Conservation (phyloP, 352 stramenopile genomes). For the Saprolegnia parasitica region DNA sequence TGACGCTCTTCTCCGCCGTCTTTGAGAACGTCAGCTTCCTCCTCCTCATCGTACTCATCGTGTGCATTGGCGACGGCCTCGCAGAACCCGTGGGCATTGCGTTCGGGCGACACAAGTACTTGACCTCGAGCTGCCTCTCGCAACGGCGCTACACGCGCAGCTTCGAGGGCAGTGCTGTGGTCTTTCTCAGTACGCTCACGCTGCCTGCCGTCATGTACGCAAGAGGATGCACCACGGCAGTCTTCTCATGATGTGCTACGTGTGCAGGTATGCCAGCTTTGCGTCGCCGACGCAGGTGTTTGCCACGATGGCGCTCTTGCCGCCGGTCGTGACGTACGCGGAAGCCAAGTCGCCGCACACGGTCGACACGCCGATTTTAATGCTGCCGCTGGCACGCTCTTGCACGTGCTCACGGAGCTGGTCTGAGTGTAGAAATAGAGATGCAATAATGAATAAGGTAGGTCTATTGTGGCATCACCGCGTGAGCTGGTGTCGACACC, state of each 20-base stretch:
- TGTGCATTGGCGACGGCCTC: constrained; percentile 57
- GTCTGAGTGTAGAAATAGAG: too few relatives aligned
- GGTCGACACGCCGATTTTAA: constrained; percentile 20
- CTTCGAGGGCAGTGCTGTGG: constrained; percentile 62
- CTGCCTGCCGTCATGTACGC: constrained; percentile 65
- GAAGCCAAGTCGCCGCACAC: constrained; percentile 25
- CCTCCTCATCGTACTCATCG: constrained; percentile 55
- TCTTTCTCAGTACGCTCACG: constrained; percentile 65
- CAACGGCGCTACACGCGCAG: constrained; percentile 73
- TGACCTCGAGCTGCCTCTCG: constrained; percentile 63
- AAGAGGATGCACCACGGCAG: constrained; percentile 18
- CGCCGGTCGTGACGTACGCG: constrained; percentile 12
- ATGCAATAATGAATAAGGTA: background rate
- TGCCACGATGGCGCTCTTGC: constrained; percentile 21
- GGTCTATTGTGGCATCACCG: background rate
- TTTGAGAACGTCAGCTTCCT: constrained; percentile 2
- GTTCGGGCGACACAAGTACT: constrained; percentile 79
- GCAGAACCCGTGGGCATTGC: constrained; percentile 69
- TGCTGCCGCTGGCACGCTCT: constrained; percentile 5
- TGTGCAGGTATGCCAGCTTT: constrained; percentile 10
- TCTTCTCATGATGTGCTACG: background rate
- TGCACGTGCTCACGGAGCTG: background rate
- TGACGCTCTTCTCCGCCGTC: constrained; percentile 13
- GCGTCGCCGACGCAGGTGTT: background rate
- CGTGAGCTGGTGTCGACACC: constrained; percentile 13